Percentiles rank a stretch among this genome's conserved stretches.
Conservation (phyloP, 176 grass and related monocot genomes). For the Alloteropsis semialata region DNA sequence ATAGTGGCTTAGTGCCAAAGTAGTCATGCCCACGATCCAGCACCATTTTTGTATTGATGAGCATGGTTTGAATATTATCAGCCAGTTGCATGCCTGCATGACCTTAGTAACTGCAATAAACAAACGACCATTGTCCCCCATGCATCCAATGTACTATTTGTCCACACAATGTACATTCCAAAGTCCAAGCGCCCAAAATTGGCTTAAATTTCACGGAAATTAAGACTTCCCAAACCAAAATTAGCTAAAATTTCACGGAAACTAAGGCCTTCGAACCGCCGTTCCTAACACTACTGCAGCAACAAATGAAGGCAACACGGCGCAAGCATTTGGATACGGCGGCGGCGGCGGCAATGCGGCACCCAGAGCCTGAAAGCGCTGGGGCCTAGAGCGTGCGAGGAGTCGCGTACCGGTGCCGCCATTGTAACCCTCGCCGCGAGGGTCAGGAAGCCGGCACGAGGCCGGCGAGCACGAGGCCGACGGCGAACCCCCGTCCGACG, state of each 20-base stretch:
- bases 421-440: neutral
- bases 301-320: neutral
- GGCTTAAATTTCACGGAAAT: neutral
- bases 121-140: neutral
- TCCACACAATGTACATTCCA: neutral
- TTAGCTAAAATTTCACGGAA: neutral
- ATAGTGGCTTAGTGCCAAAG: neutral
- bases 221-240: neutral
- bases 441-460: neutral
- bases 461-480: conserved; percentile 38
- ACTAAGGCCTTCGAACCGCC: neutral
- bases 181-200: neutral
- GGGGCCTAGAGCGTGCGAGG: no score
- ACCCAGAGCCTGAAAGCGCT: neutral
- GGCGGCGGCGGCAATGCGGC: neutral
- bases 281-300: neutral
- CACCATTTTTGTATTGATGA: neutral
- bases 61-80: conserved; percentile 10
- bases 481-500: conserved; percentile 26
- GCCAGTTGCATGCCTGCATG: neutral
- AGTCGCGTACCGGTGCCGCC: conserved; percentile 16
- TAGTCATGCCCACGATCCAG: neutral
- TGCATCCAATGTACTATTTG: neutral
- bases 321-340: neutral
- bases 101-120: neutral